Base-by-base conservation (phyloP, 2,329 filamentous ascomycete genomes). In the Hortaea werneckii region DNA sequence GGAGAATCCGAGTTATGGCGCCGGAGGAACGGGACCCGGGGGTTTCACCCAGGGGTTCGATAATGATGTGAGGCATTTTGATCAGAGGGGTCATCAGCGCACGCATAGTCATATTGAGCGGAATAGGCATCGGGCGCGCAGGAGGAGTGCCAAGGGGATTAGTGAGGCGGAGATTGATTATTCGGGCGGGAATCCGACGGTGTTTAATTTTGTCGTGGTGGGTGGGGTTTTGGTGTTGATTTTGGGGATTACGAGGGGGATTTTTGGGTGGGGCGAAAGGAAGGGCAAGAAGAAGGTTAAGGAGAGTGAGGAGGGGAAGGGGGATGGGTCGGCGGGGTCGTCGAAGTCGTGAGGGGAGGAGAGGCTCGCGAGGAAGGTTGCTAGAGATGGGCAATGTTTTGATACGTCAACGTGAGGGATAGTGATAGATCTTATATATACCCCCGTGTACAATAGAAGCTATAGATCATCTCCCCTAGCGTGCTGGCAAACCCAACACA, bases 61-160 rank as follows among this genome's bases (percentile, higher is more conserved):
- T 29, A 70, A 78, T 45, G 72, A 80, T 30, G 72, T 87, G 29
- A 78, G 80, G 54, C 85, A 95, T 67, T 98, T 95, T 56, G 83
- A 96, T 67, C 76, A 77, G 37, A 71, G 68, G 37, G 74, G 76
- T 7, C 89, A 95, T 65, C 79, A 80, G 56, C 73, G 79, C 50
- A 94, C 87, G 48, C 87, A 94, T 52, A 72, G 76, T 42, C 70
- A 75, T 30, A 74, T 84, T 6, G 57, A 59, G 50, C 48, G 49
- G 41, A 54, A 47, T 13, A 41, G 56, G 37, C 54, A 58, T 26
- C 45, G 40, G 47, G 49, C 44, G 26, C 52, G 50, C 35, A 50
- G 53, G 50, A 54, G 50, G 40, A 44, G 49, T 35, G 47, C 49
- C 40, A 41, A 50, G 39, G 51, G 48, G 6, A 44, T 55, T 20